Percentiles rank a stretch among this genome's conserved stretches.
Evolutionary conservation across 163 green algal species (phyloP).

Genomic region (Scenedesmus sp.): DNA sequence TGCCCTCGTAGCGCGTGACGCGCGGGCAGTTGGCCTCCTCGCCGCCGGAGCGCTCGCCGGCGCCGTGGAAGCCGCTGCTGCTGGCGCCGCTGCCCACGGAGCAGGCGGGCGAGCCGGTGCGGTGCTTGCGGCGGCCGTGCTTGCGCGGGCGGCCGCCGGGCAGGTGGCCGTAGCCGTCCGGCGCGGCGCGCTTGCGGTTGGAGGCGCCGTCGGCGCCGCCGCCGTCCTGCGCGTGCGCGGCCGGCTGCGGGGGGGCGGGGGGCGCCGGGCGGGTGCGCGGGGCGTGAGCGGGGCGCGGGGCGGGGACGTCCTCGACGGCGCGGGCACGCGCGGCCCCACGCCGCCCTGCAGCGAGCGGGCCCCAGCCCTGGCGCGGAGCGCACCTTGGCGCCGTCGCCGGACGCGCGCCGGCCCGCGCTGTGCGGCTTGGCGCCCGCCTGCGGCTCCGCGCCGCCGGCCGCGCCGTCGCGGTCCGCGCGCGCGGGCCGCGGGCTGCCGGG

Average conservation of each 20-base stretch:
- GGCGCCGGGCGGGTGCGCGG: too few relatives aligned
- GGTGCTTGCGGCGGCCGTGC: slow-evolving; percentile 30
- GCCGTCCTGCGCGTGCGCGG: too few relatives aligned
- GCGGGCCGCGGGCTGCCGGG: background rate
- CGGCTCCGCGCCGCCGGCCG: background rate
- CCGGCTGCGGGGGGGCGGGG: too few relatives aligned
- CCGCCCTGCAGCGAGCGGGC: background rate
- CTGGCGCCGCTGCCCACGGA: slow-evolving; percentile 52
- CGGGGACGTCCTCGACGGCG: too few relatives aligned
- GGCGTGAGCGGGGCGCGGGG: too few relatives aligned
- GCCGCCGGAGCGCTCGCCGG: slow-evolving; percentile 49
- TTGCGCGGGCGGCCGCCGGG: slow-evolving; percentile 24
- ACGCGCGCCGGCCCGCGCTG: background rate
- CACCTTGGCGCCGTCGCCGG: background rate
- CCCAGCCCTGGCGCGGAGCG: background rate
- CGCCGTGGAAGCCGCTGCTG: slow-evolving; percentile 54
- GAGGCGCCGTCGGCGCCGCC: background rate
- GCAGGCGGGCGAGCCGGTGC: slow-evolving; percentile 11
- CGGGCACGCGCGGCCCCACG: too few relatives aligned
- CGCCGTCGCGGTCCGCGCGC: background rate
- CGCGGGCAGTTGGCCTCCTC: slow-evolving; percentile 55
- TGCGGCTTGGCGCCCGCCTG: background rate
- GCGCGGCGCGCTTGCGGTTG: slow-evolving; percentile 17
- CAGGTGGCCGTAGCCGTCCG: slow-evolving; percentile 18
- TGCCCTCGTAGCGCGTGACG: slow-evolving; percentile 44